Percentiles rank a stretch among this genome's conserved stretches.
phyloP scores from a whole-genome alignment of 441 rosid genomes.

The Adansonia grandidieri region DNA sequence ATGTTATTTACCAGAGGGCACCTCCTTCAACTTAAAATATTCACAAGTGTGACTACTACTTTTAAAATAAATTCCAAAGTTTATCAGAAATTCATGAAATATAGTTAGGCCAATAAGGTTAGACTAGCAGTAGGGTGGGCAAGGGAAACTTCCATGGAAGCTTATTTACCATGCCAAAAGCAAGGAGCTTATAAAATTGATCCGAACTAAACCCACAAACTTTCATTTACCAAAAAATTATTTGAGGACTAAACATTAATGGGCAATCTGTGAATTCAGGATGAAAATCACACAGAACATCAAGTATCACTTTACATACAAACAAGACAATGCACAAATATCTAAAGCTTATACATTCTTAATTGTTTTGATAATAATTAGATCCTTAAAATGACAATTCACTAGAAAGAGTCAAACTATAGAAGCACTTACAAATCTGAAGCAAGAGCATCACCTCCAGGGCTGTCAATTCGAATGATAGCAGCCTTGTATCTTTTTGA shows the following conservation, averaged over 20 bases:
- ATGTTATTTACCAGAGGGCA: too few relatives aligned
- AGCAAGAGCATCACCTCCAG: slow-evolving; percentile 99
- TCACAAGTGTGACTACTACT: too few relatives aligned
- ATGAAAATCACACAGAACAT: neutral
- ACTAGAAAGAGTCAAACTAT: slow-evolving; percentile 5
- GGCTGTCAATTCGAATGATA: slow-evolving; percentile 92
- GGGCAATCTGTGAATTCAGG: neutral
- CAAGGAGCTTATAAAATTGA: neutral
- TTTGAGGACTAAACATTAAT: neutral
- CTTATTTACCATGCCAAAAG: neutral
- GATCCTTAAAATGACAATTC: neutral
- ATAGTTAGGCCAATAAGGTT: too few relatives aligned
- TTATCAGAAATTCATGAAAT: too few relatives aligned
- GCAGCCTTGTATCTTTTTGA: slow-evolving; percentile 84
- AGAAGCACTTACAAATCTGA: slow-evolving; percentile 91
- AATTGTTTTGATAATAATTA: neutral
- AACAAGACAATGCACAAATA: neutral
- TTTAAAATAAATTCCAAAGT: too few relatives aligned
- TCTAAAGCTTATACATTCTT: neutral
- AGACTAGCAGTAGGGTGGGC: too few relatives aligned
- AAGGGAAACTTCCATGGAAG: too few relatives aligned
- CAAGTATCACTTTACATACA: slow-evolving; percentile 2
- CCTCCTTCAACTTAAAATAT: too few relatives aligned
- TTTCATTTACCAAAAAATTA: neutral
- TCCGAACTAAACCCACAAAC: neutral